Evolutionary conservation across 495 filamentous ascomycete genomes (phyloP).

Genomic region (Trypethelium eluteriae): DNA sequence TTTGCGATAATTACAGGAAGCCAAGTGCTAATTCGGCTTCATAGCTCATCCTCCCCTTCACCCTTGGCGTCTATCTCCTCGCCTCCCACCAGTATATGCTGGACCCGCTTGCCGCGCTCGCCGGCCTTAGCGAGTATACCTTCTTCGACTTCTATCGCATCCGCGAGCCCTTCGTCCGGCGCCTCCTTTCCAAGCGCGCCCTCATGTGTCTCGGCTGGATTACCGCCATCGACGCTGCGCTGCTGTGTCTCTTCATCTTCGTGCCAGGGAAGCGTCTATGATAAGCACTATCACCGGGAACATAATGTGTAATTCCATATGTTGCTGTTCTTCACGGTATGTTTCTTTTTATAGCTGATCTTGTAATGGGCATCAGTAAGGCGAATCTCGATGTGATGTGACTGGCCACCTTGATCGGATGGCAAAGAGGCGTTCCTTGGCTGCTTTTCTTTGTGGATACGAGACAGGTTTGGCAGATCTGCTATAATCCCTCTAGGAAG

Average conservation of each 20-base stretch:
- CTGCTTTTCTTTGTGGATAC: not conserved
- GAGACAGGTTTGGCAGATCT: not conserved
- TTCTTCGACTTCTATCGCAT: slow-evolving; percentile 82
- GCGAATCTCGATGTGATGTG: slow-evolving; percentile 3
- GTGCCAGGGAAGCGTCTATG: slow-evolving; percentile 84
- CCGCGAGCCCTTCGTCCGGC: slow-evolving; percentile 77
- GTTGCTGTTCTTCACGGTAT: not conserved
- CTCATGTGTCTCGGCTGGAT: slow-evolving; percentile 66
- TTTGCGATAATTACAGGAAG: not conserved
- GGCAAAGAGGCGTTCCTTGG: not conserved
- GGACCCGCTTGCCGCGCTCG: slow-evolving; percentile 82
- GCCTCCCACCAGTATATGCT: slow-evolving; percentile 88
- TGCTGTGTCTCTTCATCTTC: slow-evolving; percentile 80
- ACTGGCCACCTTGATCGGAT: not conserved
- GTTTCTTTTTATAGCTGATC: not conserved
- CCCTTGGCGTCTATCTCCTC: slow-evolving; percentile 78
- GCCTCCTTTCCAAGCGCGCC: slow-evolving; percentile 69
- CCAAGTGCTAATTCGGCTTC: not conserved
- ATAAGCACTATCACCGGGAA: slow-evolving; percentile 12
- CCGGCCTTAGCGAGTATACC: slow-evolving; percentile 88
- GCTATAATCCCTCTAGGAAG: too few species aligned
- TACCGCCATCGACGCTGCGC: slow-evolving; percentile 61
- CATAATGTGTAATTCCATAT: not conserved
- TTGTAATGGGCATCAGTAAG: not conserved
- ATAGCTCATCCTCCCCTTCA: slow-evolving; percentile 88